These are phyloP conservation scores for Tulasnella sp. DNA, from an alignment of 768 basidiomycete genomes.

Conservation along the genomic window DNA sequence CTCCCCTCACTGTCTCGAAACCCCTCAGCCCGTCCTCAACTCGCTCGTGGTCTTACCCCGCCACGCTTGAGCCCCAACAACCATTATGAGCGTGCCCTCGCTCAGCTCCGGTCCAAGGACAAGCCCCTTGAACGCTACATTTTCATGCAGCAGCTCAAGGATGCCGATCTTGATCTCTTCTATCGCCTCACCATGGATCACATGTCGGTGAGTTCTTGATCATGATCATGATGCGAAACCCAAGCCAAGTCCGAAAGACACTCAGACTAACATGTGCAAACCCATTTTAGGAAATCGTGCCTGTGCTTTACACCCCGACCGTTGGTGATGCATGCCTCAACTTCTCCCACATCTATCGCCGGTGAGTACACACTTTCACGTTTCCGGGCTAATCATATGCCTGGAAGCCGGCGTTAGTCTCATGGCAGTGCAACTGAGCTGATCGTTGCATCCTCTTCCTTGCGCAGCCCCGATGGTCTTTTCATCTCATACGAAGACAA, in stretches of 20 bases:
- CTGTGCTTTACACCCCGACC: constrained; percentile 88
- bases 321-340: constrained; percentile 88
- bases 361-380: constrained; percentile 29
- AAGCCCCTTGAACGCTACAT: constrained; percentile 79
- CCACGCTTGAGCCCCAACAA: constrained; percentile 50
- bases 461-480: constrained; percentile 46
- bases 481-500: constrained; percentile 75
- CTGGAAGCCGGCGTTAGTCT: neutral
- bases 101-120: constrained; percentile 72
- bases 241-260: neutral
- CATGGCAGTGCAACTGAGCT: neutral
- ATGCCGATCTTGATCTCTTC: constrained; percentile 68
- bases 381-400: neutral
- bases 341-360: constrained; percentile 72
- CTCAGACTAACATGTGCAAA: neutral
- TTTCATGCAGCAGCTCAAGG: constrained; percentile 70
- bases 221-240: too few species aligned
- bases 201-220: constrained; percentile 57
- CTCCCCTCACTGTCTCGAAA: neutral
- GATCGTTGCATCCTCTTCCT: constrained; percentile 35
- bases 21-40: constrained; percentile 42
- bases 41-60: constrained; percentile 57
- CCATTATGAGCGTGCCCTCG: constrained; percentile 57
- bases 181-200: constrained; percentile 69
- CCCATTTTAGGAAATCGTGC: constrained; percentile 51